These are phyloP conservation scores for Claviceps spartinae DNA, from an alignment of 2,329 filamentous ascomycete species.

Conservation along the genomic window DNA sequence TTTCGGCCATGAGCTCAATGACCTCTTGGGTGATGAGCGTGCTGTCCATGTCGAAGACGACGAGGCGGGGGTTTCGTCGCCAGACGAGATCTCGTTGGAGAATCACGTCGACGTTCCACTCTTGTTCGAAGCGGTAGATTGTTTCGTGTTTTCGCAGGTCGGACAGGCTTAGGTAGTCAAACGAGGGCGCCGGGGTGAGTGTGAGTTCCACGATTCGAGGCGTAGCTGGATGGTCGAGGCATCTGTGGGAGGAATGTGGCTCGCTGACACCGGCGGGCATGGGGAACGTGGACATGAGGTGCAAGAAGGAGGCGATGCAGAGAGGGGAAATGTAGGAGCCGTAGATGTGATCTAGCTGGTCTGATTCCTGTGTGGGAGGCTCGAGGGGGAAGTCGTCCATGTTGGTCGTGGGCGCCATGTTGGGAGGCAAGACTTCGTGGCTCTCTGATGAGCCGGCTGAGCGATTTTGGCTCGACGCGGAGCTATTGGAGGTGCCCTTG, in stretches of 20 bases:
- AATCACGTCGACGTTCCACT: constrained; percentile 79
- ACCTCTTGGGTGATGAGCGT: constrained; percentile 96
- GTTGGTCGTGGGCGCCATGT: constrained; percentile 46
- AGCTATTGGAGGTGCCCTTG: constrained; percentile 24
- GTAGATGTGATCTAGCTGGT: constrained; percentile 51
- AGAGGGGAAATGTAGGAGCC: constrained; percentile 52
- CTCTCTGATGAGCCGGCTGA: constrained; percentile 15
- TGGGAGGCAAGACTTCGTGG: constrained; percentile 28
- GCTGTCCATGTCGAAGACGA: constrained; percentile 98
- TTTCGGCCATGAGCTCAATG: constrained; percentile 84
- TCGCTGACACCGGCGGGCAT: constrained; percentile 36
- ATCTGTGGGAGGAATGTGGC: constrained; percentile 48
- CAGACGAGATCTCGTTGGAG: constrained; percentile 62
- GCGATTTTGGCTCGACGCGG: constrained; percentile 15
- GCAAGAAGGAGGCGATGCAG: constrained; percentile 52
- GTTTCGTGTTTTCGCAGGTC: constrained; percentile 69
- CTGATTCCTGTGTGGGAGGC: constrained; percentile 37
- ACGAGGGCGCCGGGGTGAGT: constrained; percentile 45
- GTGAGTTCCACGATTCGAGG: constrained; percentile 54
- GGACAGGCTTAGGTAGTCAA: constrained; percentile 49
- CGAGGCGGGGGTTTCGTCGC: constrained; percentile 68
- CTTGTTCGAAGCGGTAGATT: constrained; percentile 71
- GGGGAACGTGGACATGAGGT: constrained; percentile 51
- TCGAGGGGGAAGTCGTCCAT: constrained; percentile 47
- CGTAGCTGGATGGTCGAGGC: constrained; percentile 45